phyloP scores from a whole-genome alignment of 73 alveolate genomes.

The Urostyla sp. region DNA sequence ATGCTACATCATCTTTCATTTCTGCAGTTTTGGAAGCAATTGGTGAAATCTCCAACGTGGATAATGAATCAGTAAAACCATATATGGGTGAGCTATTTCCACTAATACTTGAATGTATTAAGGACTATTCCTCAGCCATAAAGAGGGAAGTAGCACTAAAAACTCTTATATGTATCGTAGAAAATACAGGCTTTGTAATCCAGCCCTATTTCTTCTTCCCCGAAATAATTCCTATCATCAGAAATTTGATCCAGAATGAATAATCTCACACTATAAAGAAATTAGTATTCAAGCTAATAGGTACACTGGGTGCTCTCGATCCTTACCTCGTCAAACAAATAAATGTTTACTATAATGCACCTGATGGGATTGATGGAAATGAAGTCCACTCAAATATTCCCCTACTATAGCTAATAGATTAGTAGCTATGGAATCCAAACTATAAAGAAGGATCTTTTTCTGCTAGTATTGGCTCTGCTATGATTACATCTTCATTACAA shows the following conservation, averaged over 20 bases:
- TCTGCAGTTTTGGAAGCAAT: slow-evolving; percentile 82
- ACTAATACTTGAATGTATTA: slow-evolving; percentile 73
- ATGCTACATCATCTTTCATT: slow-evolving; percentile 73
- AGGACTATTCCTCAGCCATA: slow-evolving; percentile 75
- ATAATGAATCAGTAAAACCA: slow-evolving; percentile 68
- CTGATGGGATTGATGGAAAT: slow-evolving; percentile 58
- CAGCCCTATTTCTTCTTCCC: slow-evolving; percentile 79
- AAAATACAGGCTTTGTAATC: slow-evolving; percentile 83
- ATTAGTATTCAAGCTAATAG: slow-evolving; percentile 66
- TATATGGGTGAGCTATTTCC: slow-evolving; percentile 79
- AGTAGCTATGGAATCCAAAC: slow-evolving; percentile 41
- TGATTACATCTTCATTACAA: slow-evolving; percentile 43
- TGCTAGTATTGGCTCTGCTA: too few relatives aligned
- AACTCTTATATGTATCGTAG: slow-evolving; percentile 72
- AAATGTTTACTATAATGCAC: slow-evolving; percentile 14
- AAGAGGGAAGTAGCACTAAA: slow-evolving; percentile 84
- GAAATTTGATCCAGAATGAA: slow-evolving; percentile 69
- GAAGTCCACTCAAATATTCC: slow-evolving; percentile 55
- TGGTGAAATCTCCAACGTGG: slow-evolving; percentile 70
- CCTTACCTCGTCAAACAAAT: slow-evolving; percentile 73
- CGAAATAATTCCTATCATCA: slow-evolving; percentile 48
- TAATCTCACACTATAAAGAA: slow-evolving; percentile 58
- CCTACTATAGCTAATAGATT: slow-evolving; percentile 42
- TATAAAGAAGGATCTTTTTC: slow-evolving; percentile 23
- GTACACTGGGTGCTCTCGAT: slow-evolving; percentile 86